Evolutionary conservation across 1,139 yeast genomes (phyloP), one percentile per base, ranked within the genome.

Genomic region (Pichia cactophila): DNA sequence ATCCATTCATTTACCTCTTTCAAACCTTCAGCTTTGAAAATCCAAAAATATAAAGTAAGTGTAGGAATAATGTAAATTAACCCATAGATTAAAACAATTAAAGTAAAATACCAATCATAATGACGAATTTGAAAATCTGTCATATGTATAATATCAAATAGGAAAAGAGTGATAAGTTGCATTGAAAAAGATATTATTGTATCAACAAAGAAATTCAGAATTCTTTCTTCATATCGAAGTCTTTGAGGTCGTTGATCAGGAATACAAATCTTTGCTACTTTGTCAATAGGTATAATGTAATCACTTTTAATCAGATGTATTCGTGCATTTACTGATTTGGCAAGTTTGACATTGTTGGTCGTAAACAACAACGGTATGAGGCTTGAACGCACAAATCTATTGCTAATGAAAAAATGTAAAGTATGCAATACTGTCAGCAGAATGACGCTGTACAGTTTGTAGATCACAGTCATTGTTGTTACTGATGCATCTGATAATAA

Each of bases 1-100:
- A 5, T 12, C 35, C 35, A 31, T 12, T 5, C n/a, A 14, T 31
- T 14, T 12, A 46, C 14, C 23, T 47, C 44, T 26, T 16, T 31
- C 9, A 20, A 33, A 31, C 28, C 33, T 31, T 10, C 44, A 9
- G 28, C 17, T 28, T 45, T 17, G n/a, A 44, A 45, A 4, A 52
- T 39, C 50, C 49, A 52, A 26, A 42, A 43, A 42, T 50, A 48
- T 1, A 54, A 23, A 14, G 57, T 44, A 42, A 55, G 46, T 23
- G 58, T 50, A n/a, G 69, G 69, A 17, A 60, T 54, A 16, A 61
- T 20, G 45, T 61, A 63, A 9, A 56, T 52, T 20, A 64, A 51
- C 12, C 58, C 40, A 1, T 61, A 33, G 8, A 59, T 56, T 12
- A 61, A 47, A 2, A 51, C 26, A 4, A 57, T 50, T 8, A 64